Evolutionary conservation across 768 basidiomycete genomes (phyloP).

Genomic region (Auriscalpium orientale): DNA sequence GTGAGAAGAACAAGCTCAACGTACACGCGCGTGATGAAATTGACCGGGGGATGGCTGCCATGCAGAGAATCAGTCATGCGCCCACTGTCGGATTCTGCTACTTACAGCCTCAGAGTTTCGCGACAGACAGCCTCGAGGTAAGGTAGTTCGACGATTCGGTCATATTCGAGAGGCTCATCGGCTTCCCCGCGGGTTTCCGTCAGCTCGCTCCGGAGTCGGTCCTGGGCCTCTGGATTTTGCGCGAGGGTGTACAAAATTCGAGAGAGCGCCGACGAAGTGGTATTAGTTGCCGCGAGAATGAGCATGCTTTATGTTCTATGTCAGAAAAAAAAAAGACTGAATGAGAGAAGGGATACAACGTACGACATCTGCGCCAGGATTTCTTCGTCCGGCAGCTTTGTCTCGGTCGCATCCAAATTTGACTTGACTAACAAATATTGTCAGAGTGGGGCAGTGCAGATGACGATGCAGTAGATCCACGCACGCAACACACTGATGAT

Average conservation of each 20-base stretch:
- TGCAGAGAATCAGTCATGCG: neutral
- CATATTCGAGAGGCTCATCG: slow-evolving; percentile 22
- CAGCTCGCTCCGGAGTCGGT: slow-evolving; percentile 18
- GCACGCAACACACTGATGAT: slow-evolving; percentile 39
- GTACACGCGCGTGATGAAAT: neutral
- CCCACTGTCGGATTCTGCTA: neutral
- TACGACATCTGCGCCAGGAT: slow-evolving; percentile 32
- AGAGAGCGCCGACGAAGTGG: slow-evolving; percentile 3
- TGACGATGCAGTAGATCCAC: slow-evolving; percentile 5
- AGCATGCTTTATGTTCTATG: slow-evolving; percentile 1
- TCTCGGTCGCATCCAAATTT: slow-evolving; percentile 26
- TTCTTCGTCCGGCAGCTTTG: neutral
- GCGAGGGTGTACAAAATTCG: slow-evolving; percentile 7
- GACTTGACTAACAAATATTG: slow-evolving; percentile 27
- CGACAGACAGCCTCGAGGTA: slow-evolving; percentile 22
- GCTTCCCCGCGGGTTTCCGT: neutral
- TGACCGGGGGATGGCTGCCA: slow-evolving; percentile 1
- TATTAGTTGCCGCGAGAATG: slow-evolving; percentile 12
- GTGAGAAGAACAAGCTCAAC: neutral
- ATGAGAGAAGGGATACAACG: neutral
- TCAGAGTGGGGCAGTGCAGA: neutral
- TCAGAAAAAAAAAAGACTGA: neutral
- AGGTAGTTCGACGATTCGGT: slow-evolving; percentile 24
- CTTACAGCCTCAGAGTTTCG: slow-evolving; percentile 1
- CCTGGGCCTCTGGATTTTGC: slow-evolving; percentile 25